These are phyloP conservation scores for Boletus huronensis DNA, from an alignment of 768 basidiomycete species.

Conservation along the genomic window DNA sequence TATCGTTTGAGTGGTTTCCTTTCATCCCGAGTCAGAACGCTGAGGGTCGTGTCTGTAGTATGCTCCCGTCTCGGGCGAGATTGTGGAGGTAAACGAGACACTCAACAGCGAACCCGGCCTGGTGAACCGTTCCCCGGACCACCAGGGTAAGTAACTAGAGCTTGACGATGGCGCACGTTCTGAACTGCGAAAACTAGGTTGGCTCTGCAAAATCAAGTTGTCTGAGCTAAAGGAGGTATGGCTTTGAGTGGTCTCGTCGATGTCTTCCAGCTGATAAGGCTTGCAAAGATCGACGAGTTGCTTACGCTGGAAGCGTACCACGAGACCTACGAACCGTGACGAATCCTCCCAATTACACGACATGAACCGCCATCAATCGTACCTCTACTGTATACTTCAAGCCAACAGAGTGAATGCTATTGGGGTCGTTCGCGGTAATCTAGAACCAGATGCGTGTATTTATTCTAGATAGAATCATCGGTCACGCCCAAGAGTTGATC, in stretches of 20 bases:
- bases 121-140: constrained; percentile 85
- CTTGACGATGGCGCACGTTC: background rate
- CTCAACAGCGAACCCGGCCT: constrained; percentile 69
- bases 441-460: constrained; percentile 7
- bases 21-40: constrained; percentile 2
- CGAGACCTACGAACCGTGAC: constrained; percentile 47
- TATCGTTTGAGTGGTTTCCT: constrained; percentile 53
- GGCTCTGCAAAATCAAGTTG: constrained; percentile 92
- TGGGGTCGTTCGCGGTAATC: background rate
- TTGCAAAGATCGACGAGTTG: constrained; percentile 59
- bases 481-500: background rate
- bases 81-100: constrained; percentile 74
- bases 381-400: constrained; percentile 1
- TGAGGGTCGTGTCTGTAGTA: constrained; percentile 48
- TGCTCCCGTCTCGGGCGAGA: constrained; percentile 85
- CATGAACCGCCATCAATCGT: constrained; percentile 23
- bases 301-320: constrained; percentile 77
- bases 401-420: background rate
- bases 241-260: background rate
- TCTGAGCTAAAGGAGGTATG: constrained; percentile 73
- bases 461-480: constrained; percentile 12
- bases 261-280: background rate
- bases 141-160: constrained; percentile 55
- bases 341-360: constrained; percentile 2
- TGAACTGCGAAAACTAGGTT: constrained; percentile 51